Conservation (phyloP, 768 basidiomycete species). For the Podaxis sp. region DNA sequence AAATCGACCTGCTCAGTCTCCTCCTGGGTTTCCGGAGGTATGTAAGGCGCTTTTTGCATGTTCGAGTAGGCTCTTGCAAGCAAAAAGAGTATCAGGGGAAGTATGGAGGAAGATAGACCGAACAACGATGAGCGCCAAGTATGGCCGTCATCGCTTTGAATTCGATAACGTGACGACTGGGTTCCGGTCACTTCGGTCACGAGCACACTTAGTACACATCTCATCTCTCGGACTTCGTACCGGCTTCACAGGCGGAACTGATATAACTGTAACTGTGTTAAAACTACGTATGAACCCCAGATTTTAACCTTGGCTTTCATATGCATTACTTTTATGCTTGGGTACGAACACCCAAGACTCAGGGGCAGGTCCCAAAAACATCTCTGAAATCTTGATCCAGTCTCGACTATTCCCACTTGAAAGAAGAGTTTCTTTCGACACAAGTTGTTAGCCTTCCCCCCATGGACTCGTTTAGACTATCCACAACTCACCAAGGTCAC, state of each 20-base stretch:
- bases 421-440: conserved; percentile 72
- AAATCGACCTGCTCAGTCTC: conserved; percentile 7
- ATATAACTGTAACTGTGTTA: background rate
- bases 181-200: background rate
- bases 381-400: conserved; percentile 92
- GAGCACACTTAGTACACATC: background rate
- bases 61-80: background rate
- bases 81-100: background rate
- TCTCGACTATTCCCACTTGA: conserved; percentile 75
- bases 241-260: background rate
- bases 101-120: background rate
- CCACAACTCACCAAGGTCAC: conserved; percentile 69
- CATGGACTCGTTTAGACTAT: background rate
- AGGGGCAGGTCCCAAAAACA: conserved; percentile 88
- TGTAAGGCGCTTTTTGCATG: conserved; percentile 10
- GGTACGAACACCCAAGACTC: conserved; percentile 83
- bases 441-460: background rate
- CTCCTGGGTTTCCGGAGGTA: conserved; percentile 12
- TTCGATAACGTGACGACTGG: background rate
- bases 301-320: conserved; percentile 48
- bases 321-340: conserved; percentile 91
- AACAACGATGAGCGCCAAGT: background rate
- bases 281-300: background rate
- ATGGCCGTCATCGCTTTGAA: background rate
- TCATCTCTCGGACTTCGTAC: background rate